Evolutionary conservation across 768 basidiomycete species (phyloP), one percentile per base, ranked within the genome.

Genomic region (Rossbeevera mucosa): DNA sequence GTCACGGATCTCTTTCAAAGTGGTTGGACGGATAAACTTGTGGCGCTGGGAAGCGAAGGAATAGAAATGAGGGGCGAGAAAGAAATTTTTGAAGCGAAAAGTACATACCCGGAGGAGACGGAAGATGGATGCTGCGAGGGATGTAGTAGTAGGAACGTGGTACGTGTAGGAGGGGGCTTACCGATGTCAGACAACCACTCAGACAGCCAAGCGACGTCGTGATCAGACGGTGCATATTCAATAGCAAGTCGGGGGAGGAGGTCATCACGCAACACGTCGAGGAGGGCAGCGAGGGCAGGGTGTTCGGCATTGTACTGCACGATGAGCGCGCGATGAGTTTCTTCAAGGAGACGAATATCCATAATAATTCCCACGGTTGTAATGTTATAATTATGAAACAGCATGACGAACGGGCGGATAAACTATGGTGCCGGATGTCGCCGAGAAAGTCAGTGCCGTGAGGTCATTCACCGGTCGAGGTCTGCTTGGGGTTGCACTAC

Each of bases 131-230:
- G 69, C 82, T 83, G 44, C 13, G 21, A 7, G 30, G 9, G 18
- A 25, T 47, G 21, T 30, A 16, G 31, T 24, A n/a, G 18, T 45
- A 20, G 22, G 25, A 9, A 20, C 22, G 3, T 1, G 3, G n/a
- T 6, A 21, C 21, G 25, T 21, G n/a, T 21, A 14, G 16, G 38
- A 13, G 44, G 20, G 20, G 74, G 28, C 80, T 62, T 73, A 88
- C 87, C 72, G 43, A 76, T 78, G 72, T 90, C 87, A 26, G 73
- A 69, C 28, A 88, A 67, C 85, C 85, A 90, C 63, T 80, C 76
- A 31, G 66, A 72, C 24, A 80, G 78, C 79, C 79, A 80, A 55
- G 74, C 70, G 52, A 71, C 67, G 53, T 76, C 76, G 14, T 72
- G 70, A 46, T 71, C 69, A 54, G 72, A 66, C 43, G 86, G 74